phyloP scores from a whole-genome alignment of 202 grass and related monocot species.

The Hordeum pubiflorum region DNA sequence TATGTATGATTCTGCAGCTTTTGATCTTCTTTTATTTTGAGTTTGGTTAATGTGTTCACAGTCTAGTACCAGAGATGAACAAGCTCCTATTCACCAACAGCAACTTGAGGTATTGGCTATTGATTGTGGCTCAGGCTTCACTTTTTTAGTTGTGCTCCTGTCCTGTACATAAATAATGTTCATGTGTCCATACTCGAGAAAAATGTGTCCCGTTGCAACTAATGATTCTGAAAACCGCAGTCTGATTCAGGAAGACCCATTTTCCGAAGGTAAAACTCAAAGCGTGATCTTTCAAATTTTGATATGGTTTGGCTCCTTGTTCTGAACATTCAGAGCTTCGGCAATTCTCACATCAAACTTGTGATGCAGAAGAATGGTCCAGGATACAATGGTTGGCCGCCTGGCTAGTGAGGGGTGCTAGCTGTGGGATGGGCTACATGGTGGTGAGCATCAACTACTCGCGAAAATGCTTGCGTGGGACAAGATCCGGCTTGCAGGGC shows the following conservation, averaged over 20 bases:
- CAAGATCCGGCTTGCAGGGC: background rate
- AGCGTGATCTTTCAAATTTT: background rate
- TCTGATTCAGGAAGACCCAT: background rate
- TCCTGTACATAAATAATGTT: background rate
- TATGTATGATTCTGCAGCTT: background rate
- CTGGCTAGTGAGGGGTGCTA: too few relatives aligned
- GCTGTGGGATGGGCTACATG: too few relatives aligned
- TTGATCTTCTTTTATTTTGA: background rate
- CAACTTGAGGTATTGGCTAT: background rate
- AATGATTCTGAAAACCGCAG: background rate
- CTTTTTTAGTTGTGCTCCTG: background rate
- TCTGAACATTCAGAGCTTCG: background rate
- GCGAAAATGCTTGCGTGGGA: too few relatives aligned
- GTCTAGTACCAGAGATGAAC: background rate
- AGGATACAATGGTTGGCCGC: background rate
- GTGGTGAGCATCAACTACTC: too few relatives aligned
- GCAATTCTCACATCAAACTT: background rate
- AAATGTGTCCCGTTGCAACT: background rate
- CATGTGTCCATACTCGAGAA: background rate
- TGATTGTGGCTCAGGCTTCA: background rate
- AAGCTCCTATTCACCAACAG: background rate
- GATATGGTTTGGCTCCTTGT: background rate
- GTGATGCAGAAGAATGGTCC: background rate
- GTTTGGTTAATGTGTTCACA: background rate
- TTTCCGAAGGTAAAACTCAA: background rate